phyloP scores from a whole-genome alignment of 495 filamentous ascomycete genomes.

The Penicillium atrosanguineum region DNA sequence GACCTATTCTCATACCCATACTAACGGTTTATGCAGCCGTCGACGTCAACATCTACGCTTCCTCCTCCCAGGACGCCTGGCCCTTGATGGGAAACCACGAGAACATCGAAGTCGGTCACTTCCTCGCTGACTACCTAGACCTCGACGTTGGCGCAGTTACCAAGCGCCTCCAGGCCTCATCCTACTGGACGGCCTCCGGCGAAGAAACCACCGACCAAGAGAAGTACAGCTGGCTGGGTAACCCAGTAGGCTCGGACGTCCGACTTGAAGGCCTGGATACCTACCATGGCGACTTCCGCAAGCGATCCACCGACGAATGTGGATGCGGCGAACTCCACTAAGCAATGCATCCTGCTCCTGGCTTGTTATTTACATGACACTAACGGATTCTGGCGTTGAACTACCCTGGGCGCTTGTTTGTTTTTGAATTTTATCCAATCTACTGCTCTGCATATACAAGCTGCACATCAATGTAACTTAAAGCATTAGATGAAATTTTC shows the following conservation, averaged over 20 bases:
- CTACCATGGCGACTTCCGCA: constrained; percentile 52
- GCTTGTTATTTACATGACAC: not conserved
- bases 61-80: constrained; percentile 43
- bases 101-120: constrained; percentile 87
- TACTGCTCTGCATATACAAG: not conserved
- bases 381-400: not conserved
- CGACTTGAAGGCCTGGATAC: constrained; percentile 41
- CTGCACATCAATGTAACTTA: too few relatives aligned
- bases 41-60: constrained; percentile 90
- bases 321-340: constrained; percentile 39
- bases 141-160: constrained; percentile 77
- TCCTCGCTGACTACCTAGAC: constrained; percentile 74
- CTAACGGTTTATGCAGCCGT: constrained; percentile 47
- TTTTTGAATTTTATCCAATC: not conserved
- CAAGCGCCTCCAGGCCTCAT: constrained; percentile 63
- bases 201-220: constrained; percentile 13
- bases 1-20: not conserved
- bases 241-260: constrained; percentile 34
- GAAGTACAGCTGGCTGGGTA: constrained; percentile 43
- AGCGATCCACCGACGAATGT: constrained; percentile 39
- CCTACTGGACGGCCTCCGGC: constrained; percentile 19
- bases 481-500: too few relatives aligned
- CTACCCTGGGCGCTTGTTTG: not conserved
- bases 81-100: constrained; percentile 80
- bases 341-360: not conserved